These are phyloP conservation scores for Pseudozyma hubeiensis DNA, from an alignment of 1,284 basidiomycete species.

Conservation along the genomic window DNA sequence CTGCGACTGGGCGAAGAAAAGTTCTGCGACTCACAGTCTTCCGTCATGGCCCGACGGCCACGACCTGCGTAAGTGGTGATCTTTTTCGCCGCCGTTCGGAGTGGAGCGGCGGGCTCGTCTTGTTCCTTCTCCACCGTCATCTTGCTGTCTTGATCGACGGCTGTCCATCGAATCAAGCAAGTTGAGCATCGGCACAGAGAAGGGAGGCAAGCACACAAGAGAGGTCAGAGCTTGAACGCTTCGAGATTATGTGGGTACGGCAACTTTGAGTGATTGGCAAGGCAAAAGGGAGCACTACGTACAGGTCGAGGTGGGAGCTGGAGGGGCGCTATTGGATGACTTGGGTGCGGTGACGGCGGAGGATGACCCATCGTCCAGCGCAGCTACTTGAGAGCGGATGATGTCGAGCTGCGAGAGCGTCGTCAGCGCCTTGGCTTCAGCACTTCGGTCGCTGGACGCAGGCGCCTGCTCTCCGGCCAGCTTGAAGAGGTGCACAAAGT, in stretches of 20 bases:
- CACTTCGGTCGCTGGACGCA: constrained; percentile 26
- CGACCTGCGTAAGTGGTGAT: constrained; percentile 43
- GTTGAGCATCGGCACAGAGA: not conserved
- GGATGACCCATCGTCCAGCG: constrained; percentile 16
- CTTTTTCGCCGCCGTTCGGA: constrained; percentile 22
- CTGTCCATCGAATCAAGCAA: constrained; percentile 12
- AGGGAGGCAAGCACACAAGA: constrained; percentile 6
- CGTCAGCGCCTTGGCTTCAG: constrained; percentile 28
- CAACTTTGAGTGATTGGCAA: constrained; percentile 4
- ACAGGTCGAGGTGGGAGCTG: constrained; percentile 36
- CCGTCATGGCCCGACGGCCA: constrained; percentile 37
- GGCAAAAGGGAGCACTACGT: constrained; percentile 35
- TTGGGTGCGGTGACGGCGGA: constrained; percentile 3
- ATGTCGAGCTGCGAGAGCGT: constrained; percentile 54
- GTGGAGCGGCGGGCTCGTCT: constrained; percentile 1
- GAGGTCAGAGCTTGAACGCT: constrained; percentile 11
- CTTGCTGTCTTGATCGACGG: not conserved
- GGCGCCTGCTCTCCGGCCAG: constrained; percentile 25
- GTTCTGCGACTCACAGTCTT: constrained; percentile 16
- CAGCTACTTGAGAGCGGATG: constrained; percentile 52
- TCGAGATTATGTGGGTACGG: not conserved
- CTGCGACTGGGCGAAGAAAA: not conserved
- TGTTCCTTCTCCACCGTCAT: not conserved
- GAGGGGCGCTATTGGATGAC: constrained; percentile 22
- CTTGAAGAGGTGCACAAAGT: constrained; percentile 64